phyloP scores from a whole-genome alignment of 2,329 filamentous ascomycete species.

The Trichoderma citrinoviride region DNA sequence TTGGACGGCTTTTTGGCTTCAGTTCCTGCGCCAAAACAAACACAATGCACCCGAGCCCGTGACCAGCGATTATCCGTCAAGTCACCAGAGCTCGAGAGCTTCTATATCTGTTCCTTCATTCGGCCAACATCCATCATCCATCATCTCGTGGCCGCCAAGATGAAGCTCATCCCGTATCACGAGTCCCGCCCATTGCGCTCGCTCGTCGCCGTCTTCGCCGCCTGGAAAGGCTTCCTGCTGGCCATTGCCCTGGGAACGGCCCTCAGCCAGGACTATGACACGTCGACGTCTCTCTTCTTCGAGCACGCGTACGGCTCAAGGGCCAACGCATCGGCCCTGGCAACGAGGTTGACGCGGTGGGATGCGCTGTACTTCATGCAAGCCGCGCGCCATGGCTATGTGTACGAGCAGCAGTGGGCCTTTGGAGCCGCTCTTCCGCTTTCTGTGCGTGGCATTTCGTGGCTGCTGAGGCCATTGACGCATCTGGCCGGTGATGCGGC shows the following conservation, averaged over 20 bases:
- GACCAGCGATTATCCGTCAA: too few relatives aligned
- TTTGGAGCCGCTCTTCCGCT: slow-evolving; percentile 58
- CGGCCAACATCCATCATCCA: background rate
- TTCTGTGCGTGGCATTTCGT: slow-evolving; percentile 39
- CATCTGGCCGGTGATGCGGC: slow-evolving; percentile 25
- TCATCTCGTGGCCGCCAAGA: background rate
- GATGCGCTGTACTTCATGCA: slow-evolving; percentile 76
- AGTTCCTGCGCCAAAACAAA: too few relatives aligned
- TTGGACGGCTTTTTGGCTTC: too few relatives aligned
- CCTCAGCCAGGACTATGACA: slow-evolving; percentile 69
- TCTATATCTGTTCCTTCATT: background rate
- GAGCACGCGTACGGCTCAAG: slow-evolving; percentile 31
- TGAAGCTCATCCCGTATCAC: background rate
- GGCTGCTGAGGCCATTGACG: slow-evolving; percentile 29
- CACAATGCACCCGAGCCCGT: background rate
- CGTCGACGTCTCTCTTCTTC: slow-evolving; percentile 60
- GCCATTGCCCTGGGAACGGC: slow-evolving; percentile 53
- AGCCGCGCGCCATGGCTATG: slow-evolving; percentile 59
- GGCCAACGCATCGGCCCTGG: slow-evolving; percentile 45
- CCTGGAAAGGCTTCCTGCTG: slow-evolving; percentile 69
- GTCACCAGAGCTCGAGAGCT: too few relatives aligned
- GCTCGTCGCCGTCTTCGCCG: slow-evolving; percentile 45
- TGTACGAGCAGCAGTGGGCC: slow-evolving; percentile 83
- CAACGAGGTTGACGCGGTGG: slow-evolving; percentile 68
- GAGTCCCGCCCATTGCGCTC: slow-evolving; percentile 27